Evolutionary conservation across 305 asterid species (phyloP).

Genomic region (Fraxinus xanthoxyloides): DNA sequence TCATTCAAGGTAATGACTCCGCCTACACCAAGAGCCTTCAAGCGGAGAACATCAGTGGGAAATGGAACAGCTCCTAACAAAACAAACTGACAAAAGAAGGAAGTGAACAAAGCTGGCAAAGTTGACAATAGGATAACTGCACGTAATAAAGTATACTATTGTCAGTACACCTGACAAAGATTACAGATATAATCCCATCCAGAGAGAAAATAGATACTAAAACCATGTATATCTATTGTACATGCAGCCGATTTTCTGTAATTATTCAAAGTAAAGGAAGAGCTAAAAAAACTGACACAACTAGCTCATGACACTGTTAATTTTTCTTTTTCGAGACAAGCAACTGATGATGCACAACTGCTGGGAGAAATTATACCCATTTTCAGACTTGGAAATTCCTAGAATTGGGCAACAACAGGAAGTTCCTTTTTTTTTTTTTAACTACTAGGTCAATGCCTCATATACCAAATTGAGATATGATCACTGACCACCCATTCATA

Average conservation of each 20-base stretch:
- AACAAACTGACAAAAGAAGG: slow-evolving; percentile 44
- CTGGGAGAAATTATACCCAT: background rate
- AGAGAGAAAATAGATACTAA: background rate
- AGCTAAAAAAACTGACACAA: background rate
- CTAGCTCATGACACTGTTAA: background rate
- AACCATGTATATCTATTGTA: background rate
- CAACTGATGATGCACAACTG: background rate
- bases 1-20: slow-evolving; percentile 93
- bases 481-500: background rate
- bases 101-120: slow-evolving; percentile 11
- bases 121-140: background rate
- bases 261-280: background rate
- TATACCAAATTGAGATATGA: background rate
- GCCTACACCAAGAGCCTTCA: slow-evolving; percentile 78
- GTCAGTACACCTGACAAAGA: background rate
- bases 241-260: background rate
- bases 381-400: background rate
- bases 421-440: background rate
- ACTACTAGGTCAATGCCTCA: background rate
- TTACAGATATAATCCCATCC: background rate
- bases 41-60: slow-evolving; percentile 71
- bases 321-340: background rate
- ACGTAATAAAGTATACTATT: background rate
- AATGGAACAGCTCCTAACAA: slow-evolving; percentile 57
- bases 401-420: background rate